phyloP scores from a whole-genome alignment of 441 rosid genomes.

The Arabidopsis lyrata region DNA sequence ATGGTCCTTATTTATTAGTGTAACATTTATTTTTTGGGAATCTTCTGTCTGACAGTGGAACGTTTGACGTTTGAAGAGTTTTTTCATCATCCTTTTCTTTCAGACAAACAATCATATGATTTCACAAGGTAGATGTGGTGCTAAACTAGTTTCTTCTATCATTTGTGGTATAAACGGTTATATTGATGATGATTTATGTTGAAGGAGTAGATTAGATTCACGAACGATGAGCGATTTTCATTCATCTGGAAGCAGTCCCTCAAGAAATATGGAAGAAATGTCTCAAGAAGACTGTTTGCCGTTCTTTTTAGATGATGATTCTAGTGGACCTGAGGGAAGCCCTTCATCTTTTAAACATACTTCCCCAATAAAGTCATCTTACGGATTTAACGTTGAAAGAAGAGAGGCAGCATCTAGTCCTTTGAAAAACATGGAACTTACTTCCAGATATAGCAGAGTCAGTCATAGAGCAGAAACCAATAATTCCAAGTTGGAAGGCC shows the following conservation, averaged over 20 bases:
- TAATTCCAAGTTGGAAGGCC: constrained; percentile 51
- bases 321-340: constrained; percentile 79
- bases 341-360: constrained; percentile 63
- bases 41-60: constrained; percentile 59
- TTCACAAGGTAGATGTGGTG: constrained; percentile 57
- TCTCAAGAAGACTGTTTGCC: constrained; percentile 87
- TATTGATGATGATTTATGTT: constrained; percentile 35
- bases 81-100: constrained; percentile 75
- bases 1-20: constrained; percentile 7
- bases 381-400: constrained; percentile 62
- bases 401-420: constrained; percentile 55
- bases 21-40: neutral
- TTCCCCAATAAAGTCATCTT: constrained; percentile 54
- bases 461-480: constrained; percentile 51
- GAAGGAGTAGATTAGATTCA: constrained; percentile 59
- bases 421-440: constrained; percentile 49
- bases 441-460: constrained; percentile 55
- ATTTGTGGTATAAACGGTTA: constrained; percentile 28
- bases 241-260: constrained; percentile 57
- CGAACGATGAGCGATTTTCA: constrained; percentile 54
- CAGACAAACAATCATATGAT: constrained; percentile 52
- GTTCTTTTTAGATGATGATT: constrained; percentile 86
- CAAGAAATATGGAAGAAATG: constrained; percentile 61
- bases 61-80: constrained; percentile 81
- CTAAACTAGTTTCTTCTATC: constrained; percentile 3